A percentile compares a stretch with the other conserved stretches of the same genome.
These are phyloP conservation scores for Euclidium syriacum DNA, from an alignment of 345 rosid genomes.

Conservation along the genomic window DNA sequence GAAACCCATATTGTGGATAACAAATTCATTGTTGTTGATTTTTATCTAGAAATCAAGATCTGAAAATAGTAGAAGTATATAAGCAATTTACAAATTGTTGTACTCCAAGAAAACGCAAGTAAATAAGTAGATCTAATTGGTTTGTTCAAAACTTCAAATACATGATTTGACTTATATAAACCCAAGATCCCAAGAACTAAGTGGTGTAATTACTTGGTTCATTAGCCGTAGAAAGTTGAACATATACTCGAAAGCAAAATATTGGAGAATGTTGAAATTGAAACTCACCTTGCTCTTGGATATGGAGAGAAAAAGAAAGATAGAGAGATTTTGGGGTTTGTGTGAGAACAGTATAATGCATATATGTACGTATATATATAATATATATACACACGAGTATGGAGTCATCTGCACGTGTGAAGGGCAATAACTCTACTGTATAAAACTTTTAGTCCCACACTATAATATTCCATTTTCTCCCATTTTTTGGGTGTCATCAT, in stretches of 20 bases:
- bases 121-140: no score
- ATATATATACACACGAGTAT: not conserved
- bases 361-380: not conserved
- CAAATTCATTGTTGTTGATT: constrained; percentile 21
- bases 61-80: not conserved
- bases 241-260: not conserved
- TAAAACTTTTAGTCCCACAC: not conserved
- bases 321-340: not conserved
- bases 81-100: not conserved
- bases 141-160: no score
- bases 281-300: constrained; percentile 22
- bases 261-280: not conserved
- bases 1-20: constrained; percentile 44
- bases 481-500: not conserved
- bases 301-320: constrained; percentile 6
- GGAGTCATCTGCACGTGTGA: constrained; percentile 16
- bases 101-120: not conserved
- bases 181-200: constrained; percentile 5
- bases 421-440: not conserved
- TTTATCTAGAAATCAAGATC: not conserved
- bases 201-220: not conserved
- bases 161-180: not conserved
- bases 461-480: constrained; percentile 9
- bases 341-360: not conserved
- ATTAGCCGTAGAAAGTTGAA: constrained; percentile 14